Evolutionary conservation across 2,329 filamentous ascomycete genomes (phyloP), one percentile per base, ranked within the genome.

Genomic region (Aureobasidium musti): DNA sequence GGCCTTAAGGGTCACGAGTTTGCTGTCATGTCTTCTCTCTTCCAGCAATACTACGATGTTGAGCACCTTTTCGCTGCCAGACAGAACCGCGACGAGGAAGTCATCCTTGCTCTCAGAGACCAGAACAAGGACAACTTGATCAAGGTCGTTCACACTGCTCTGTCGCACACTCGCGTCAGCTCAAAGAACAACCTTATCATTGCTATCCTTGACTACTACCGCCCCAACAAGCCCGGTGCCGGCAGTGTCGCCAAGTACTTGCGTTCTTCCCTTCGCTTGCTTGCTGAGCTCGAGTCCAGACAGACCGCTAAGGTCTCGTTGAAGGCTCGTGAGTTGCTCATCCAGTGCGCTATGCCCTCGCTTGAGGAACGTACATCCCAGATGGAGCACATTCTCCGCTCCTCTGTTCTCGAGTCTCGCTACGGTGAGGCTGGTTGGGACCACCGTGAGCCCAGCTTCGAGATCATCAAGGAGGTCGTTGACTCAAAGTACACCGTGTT

Each of bases 401-500:
- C 94, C 30, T 94, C 95, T 0, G 95, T 99, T 26, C 87, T 97
- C 8, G 92, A 99, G 79, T 97, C 93, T n/a, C 89, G 91, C 72
- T 99, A 99, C 75, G 95, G 95, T 68, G 95, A 99, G 84, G 93
- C 91, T 68, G 93, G 94, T 61, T 97, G 91, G 91, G 94, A 97
- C 70, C 95, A 99, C 81, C 86, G 95, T 71, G 91, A 97, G 79
- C 95, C 95, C 56, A 91, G 90, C 79, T 82, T 96, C 64, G 90
- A 96, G 26, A 84, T 96, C 70, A 89, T 99, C 81, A 97, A 97
- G 83, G 95, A 99, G 79, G 93, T 99, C 37, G 92, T 99, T 63
- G 95, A 99, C 79, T 98, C 95, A 65, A 96, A 96, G 82, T 98
- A 96, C 82, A 98, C 94, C 49, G 95, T 99, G 70, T 97, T 97